Evolutionary conservation across 2,329 filamentous ascomycete species (phyloP).

Genomic region (Colletotrichum endophyticum): DNA sequence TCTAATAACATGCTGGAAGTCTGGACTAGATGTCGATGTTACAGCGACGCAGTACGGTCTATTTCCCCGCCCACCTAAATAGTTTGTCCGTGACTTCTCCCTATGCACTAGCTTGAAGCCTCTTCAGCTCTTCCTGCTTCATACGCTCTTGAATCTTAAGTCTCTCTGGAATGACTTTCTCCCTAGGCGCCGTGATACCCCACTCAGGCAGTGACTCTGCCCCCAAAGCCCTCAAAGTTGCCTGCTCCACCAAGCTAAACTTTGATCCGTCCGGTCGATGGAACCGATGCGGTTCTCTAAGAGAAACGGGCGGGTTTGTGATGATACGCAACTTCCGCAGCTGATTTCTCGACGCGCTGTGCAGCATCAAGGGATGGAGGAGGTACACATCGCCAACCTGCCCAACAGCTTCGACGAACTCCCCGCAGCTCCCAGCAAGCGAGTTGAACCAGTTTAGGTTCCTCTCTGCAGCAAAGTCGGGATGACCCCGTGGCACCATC

Average conservation of each 20-base stretch:
- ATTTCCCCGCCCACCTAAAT: too few species aligned
- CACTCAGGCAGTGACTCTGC: conserved; percentile 53
- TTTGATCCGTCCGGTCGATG: conserved; percentile 44
- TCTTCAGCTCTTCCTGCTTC: conserved; percentile 38
- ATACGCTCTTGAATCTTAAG: conserved; percentile 30
- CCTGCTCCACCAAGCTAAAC: conserved; percentile 61
- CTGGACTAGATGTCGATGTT: too few species aligned
- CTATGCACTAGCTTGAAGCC: conserved; percentile 36
- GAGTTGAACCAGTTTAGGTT: conserved; percentile 50
- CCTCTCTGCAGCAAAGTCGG: conserved; percentile 46
- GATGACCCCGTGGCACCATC: conserved; percentile 62
- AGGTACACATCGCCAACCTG: conserved; percentile 61
- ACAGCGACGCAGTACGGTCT: too few species aligned
- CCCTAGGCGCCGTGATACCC: conserved; percentile 54
- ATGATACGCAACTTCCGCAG: conserved; percentile 28
- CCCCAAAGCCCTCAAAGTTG: conserved; percentile 55
- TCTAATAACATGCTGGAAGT: too few species aligned
- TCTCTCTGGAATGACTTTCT: conserved; percentile 48
- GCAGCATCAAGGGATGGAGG: conserved; percentile 65
- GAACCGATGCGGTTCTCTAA: conserved; percentile 58
- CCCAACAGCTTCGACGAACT: conserved; percentile 60
- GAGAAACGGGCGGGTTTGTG: conserved; percentile 43
- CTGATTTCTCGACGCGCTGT: conserved; percentile 48
- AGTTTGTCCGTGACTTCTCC: too few species aligned
- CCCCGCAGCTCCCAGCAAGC: conserved; percentile 43